Evolutionary conservation across 768 basidiomycete genomes (phyloP), one percentile per base, ranked within the genome.

Genomic region (Suillus placidus): DNA sequence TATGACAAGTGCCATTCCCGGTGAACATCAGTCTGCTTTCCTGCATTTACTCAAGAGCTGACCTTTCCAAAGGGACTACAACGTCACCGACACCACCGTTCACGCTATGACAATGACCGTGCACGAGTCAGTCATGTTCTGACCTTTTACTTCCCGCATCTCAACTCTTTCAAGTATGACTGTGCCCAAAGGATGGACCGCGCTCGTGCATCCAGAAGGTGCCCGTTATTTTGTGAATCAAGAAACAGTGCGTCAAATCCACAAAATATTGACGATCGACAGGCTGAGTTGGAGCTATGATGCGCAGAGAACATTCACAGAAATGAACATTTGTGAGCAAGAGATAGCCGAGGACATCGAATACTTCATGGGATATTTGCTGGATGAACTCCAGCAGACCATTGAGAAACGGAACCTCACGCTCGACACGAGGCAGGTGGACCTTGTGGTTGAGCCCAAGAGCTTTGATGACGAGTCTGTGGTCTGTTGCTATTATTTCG

Each of bases 201-300:
- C 81, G 1, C 76, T 77, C 40, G 73, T 78, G 2, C 89, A 90
- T 68, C 87, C 88, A 0, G 88, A 90, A 73, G 89, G 89, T 7
- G 82, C 80, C 18, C 79, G 83, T 20, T 90, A 89, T 70, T 90
- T 85, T 64, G 81, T 80, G 68, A 79, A 87, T 64, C n/a, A 64
- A 56, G 68, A 76, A 4, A 81, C 81, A 76, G 88, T 87, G 57
- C 12, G 79, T 69, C 47, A 13, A 43, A 6, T 23, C 4, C 42
- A 55, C 13, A 4, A 9, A 10, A 2, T 60, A n/a, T 40, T 38
- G 60, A 35, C n/a, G 10, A 14, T 7, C 14, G 32, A 47, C 12
- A 2, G 9, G 6, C 62, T 60, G 30, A 60, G 9, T 42, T 20
- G 10, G 26, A 32, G 9, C 26, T 38, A 38, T 57, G 7, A 60